phyloP scores from a whole-genome alignment of 768 basidiomycete genomes.

The Amanita polypyramis region DNA sequence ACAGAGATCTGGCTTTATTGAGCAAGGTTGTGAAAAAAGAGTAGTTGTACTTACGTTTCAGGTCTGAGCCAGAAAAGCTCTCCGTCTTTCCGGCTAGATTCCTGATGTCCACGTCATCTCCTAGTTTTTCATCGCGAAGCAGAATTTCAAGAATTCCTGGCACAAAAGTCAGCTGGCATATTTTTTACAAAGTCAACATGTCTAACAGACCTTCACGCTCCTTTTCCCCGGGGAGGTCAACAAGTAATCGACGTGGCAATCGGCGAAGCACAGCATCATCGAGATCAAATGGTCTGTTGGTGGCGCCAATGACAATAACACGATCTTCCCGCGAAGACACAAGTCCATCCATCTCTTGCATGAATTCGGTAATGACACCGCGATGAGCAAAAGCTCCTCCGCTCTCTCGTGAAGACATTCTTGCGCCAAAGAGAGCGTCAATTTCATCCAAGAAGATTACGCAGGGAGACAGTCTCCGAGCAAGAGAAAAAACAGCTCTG shows the following conservation, averaged over 20 bases:
- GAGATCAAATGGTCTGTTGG: slow-evolving; percentile 84
- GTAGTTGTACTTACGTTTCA: slow-evolving; percentile 62
- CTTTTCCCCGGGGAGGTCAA: slow-evolving; percentile 81
- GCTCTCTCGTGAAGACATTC: slow-evolving; percentile 64
- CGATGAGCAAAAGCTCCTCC: slow-evolving; percentile 78
- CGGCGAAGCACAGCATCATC: slow-evolving; percentile 89
- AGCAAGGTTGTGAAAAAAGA: neutral
- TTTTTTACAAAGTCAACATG: neutral
- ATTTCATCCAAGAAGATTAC: slow-evolving; percentile 94
- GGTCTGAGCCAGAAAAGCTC: slow-evolving; percentile 87
- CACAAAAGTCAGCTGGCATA: slow-evolving; percentile 6
- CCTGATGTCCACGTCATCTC: slow-evolving; percentile 49
- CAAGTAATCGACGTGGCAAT: slow-evolving; percentile 74
- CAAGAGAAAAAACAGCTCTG: slow-evolving; percentile 79
- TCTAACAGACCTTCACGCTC: slow-evolving; percentile 68
- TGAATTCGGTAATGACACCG: slow-evolving; percentile 84
- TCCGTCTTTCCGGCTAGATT: slow-evolving; percentile 63
- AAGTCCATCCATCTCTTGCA: slow-evolving; percentile 96
- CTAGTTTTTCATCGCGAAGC: slow-evolving; percentile 69
- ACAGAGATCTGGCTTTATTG: slow-evolving; percentile 58
- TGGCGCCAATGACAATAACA: slow-evolving; percentile 89
- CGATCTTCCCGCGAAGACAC: slow-evolving; percentile 69
- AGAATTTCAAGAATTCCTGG: slow-evolving; percentile 83
- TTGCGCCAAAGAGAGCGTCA: slow-evolving; percentile 85
- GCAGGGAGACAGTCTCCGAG: slow-evolving; percentile 78